These are phyloP conservation scores for Verruconis gallopava DNA, from an alignment of 2,329 filamentous ascomycete species.

Conservation along the genomic window DNA sequence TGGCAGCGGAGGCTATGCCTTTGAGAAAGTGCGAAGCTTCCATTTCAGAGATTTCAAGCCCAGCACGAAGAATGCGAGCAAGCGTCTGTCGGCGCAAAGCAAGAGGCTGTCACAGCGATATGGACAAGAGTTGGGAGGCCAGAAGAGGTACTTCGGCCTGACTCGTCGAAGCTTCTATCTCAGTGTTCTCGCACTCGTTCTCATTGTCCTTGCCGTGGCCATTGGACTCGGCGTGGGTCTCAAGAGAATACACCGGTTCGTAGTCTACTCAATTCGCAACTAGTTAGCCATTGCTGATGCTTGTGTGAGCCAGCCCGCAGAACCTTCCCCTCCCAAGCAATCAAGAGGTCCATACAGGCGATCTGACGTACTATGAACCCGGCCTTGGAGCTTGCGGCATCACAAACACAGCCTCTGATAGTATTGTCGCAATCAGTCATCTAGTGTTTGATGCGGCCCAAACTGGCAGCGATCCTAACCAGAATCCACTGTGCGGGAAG, in stretches of 20 bases:
- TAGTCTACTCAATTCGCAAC: neutral
- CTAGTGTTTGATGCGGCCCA: slow-evolving; percentile 13
- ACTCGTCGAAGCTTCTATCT: slow-evolving; percentile 3
- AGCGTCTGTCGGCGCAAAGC: no score
- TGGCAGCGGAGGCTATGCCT: neutral
- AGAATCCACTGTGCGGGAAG: slow-evolving; percentile 17
- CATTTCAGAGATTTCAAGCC: no score
- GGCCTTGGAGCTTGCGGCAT: slow-evolving; percentile 11
- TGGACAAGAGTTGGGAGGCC: neutral
- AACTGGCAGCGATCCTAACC: slow-evolving; percentile 16
- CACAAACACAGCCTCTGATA: slow-evolving; percentile 11
- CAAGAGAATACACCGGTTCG: slow-evolving; percentile 4
- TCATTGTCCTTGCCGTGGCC: slow-evolving; percentile 4
- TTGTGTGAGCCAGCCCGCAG: no score
- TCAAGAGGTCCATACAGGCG: slow-evolving; percentile 8
- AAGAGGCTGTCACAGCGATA: no score
- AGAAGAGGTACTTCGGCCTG: slow-evolving; percentile 7
- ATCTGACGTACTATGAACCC: slow-evolving; percentile 12
- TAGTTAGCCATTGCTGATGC: neutral
- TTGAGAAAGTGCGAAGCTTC: neutral
- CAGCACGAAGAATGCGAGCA: no score
- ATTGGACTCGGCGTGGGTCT: slow-evolving; percentile 10
- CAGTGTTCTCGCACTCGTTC: slow-evolving; percentile 1
- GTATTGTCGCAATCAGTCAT: slow-evolving; percentile 16
- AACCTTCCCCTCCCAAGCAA: slow-evolving; percentile 10